phyloP scores from a whole-genome alignment of 345 rosid genomes.

The Populus nigra region DNA sequence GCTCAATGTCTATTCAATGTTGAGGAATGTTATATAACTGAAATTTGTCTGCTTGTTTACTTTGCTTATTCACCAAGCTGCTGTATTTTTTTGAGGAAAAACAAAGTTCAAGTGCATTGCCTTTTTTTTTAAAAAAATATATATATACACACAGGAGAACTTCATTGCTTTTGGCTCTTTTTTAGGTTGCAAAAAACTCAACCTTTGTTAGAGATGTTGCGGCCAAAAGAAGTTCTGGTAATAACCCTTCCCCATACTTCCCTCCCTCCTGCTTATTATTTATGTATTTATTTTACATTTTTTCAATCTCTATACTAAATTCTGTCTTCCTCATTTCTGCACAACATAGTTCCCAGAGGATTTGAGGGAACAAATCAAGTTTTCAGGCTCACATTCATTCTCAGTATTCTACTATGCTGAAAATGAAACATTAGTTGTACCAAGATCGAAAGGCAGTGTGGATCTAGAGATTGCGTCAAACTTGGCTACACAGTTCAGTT shows the following conservation, averaged over 20 bases:
- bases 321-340: not conserved
- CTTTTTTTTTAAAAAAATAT: too few species aligned
- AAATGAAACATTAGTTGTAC: conserved; percentile 45
- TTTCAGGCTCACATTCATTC: conserved; percentile 26
- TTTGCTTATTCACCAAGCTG: too few species aligned
- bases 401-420: conserved; percentile 41
- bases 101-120: not conserved
- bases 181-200: conserved; percentile 49
- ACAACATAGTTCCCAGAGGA: conserved; percentile 58
- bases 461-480: conserved; percentile 57
- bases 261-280: not conserved
- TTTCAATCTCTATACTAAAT: not conserved
- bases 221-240: conserved; percentile 71
- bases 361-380: conserved; percentile 32
- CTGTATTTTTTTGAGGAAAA: too few species aligned
- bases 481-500: conserved; percentile 39
- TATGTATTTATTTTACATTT: not conserved
- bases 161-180: not conserved
- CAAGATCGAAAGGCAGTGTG: conserved; percentile 30
- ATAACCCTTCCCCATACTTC: conserved; percentile 8
- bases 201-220: conserved; percentile 50
- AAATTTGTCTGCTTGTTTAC: too few species aligned
- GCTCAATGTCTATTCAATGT: too few species aligned
- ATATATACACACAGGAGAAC: too few species aligned
- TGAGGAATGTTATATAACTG: too few species aligned